Percentiles rank a stretch among this genome's conserved stretches.
phyloP scores from a whole-genome alignment of 2,329 filamentous ascomycete genomes.

The Arachnomyces sp. region DNA sequence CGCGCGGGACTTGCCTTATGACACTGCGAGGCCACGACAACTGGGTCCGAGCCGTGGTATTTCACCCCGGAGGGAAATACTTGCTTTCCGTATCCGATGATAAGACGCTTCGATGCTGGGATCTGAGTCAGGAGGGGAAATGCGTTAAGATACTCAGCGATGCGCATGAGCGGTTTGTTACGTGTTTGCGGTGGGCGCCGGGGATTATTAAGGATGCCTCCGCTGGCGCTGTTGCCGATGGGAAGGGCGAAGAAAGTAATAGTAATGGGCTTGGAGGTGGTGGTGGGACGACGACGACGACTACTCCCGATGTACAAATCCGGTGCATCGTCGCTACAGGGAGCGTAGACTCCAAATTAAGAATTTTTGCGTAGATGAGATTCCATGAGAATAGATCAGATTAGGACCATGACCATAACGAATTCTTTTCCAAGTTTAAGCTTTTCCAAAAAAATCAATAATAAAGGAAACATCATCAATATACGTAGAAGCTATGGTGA shows the following conservation, averaged over 20 bases:
- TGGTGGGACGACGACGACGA: slow-evolving; percentile 43
- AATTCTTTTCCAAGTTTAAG: too few species aligned
- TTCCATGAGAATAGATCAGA: too few species aligned
- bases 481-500: too few species aligned
- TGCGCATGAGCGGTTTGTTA: slow-evolving; percentile 68
- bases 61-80: slow-evolving; percentile 77
- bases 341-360: slow-evolving; percentile 65
- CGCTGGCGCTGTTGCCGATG: slow-evolving; percentile 1
- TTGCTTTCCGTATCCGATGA: slow-evolving; percentile 70
- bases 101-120: slow-evolving; percentile 78
- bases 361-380: slow-evolving; percentile 70
- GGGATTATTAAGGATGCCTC: slow-evolving; percentile 52
- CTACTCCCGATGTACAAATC: slow-evolving; percentile 54
- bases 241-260: neutral
- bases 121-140: slow-evolving; percentile 70
- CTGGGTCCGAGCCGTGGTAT: slow-evolving; percentile 70
- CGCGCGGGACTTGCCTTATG: slow-evolving; percentile 66
- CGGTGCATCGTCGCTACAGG: slow-evolving; percentile 72
- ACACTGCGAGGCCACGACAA: slow-evolving; percentile 74
- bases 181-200: slow-evolving; percentile 70
- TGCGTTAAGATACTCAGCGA: slow-evolving; percentile 67
- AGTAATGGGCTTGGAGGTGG: slow-evolving; percentile 33
- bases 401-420: too few species aligned
- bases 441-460: too few species aligned
- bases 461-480: too few species aligned